Evolutionary conservation across 129 eudicot species (phyloP).

Genomic region (Pulicaria dysenterica): DNA sequence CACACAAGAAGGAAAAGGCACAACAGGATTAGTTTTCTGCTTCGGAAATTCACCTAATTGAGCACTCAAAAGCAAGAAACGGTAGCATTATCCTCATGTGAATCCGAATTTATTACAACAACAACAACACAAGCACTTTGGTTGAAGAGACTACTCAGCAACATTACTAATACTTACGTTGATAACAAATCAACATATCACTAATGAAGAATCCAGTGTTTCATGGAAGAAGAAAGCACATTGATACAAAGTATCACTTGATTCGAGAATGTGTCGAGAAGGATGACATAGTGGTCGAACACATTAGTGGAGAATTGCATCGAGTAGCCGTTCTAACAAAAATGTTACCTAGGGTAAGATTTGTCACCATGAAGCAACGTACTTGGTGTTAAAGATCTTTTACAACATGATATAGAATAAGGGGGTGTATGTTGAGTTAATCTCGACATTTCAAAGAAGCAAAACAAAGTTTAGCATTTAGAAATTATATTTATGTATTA

Average conservation of each 20-base stretch:
- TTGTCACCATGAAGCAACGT: too few species aligned
- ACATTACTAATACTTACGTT: background rate
- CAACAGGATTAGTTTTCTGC: background rate
- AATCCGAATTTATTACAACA: background rate
- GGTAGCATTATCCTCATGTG: background rate
- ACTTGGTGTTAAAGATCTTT: too few species aligned
- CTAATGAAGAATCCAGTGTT: background rate
- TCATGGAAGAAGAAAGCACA: background rate
- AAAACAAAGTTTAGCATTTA: too few species aligned
- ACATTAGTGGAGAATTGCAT: too few species aligned
- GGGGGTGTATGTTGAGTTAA: too few species aligned
- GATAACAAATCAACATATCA: background rate
- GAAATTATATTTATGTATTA: too few species aligned
- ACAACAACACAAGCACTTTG: background rate
- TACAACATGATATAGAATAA: too few species aligned
- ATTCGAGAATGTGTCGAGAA: background rate
- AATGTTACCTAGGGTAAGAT: too few species aligned
- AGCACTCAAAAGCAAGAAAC: background rate
- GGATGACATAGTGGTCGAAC: background rate
- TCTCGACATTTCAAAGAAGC: too few species aligned
- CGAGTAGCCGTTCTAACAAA: too few species aligned
- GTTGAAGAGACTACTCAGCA: background rate
- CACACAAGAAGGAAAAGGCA: slow-evolving; percentile 2
- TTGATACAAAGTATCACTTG: background rate
- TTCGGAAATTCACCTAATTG: background rate